These are phyloP conservation scores for Oryza meyeriana DNA, from an alignment of 176 grass and related monocot genomes.

Conservation along the genomic window DNA sequence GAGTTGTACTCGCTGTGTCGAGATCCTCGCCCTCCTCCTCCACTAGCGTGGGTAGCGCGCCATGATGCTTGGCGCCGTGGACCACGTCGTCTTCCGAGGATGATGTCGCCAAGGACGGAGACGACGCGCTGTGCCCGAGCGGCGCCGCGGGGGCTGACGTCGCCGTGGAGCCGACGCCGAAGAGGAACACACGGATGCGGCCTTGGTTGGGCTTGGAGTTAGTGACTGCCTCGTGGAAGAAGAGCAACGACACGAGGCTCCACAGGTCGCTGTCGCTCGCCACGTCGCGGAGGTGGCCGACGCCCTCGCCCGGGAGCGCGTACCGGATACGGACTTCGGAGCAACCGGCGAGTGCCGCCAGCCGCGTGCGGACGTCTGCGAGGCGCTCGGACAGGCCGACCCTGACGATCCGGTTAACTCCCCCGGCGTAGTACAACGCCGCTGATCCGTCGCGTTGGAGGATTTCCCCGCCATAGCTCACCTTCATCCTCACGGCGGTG, in stretches of 20 bases:
- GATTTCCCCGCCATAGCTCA: slow-evolving; percentile 4
- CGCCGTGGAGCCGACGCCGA: no score
- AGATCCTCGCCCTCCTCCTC: not conserved
- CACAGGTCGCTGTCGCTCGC: slow-evolving; percentile 4
- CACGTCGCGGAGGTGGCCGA: not conserved
- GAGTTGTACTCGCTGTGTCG: not conserved
- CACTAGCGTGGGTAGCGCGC: not conserved
- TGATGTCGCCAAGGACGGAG: not conserved
- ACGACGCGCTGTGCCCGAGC: not conserved
- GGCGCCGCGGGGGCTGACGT: not conserved
- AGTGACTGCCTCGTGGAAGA: not conserved
- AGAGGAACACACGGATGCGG: not conserved
- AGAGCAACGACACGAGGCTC: not conserved
- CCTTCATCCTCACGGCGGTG: not conserved
- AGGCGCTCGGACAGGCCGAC: slow-evolving; percentile 5
- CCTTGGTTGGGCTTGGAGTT: not conserved
- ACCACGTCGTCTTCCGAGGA: not conserved
- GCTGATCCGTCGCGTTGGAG: not conserved
- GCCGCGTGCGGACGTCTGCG: not conserved
- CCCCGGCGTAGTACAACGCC: not conserved
- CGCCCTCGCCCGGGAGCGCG: not conserved
- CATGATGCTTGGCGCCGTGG: not conserved
- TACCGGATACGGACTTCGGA: not conserved
- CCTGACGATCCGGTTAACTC: slow-evolving; percentile 12
- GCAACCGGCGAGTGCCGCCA: slow-evolving; percentile 3